phyloP scores from a whole-genome alignment of 345 rosid species.

The Gossypium arboreum region DNA sequence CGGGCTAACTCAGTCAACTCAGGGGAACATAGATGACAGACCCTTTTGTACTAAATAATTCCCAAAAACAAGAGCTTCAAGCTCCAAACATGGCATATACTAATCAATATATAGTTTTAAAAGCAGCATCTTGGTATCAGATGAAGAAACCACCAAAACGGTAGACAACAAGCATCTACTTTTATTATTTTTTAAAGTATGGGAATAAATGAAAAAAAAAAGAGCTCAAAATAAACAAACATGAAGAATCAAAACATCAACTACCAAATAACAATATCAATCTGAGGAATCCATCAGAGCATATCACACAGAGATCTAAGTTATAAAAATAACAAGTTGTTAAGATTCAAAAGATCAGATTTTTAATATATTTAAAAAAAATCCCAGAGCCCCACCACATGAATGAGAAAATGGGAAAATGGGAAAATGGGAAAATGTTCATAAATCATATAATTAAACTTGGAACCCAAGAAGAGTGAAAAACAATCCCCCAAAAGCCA shows the following conservation, averaged over 20 bases:
- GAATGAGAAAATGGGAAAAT: slow-evolving; percentile 10
- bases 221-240: slow-evolving; percentile 2
- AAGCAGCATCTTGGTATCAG: slow-evolving; percentile 87
- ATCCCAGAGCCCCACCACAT: slow-evolving; percentile 25
- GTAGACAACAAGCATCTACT: slow-evolving; percentile 78
- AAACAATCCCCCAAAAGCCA: slow-evolving; percentile 46
- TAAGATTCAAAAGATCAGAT: slow-evolving; percentile 17
- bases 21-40: slow-evolving; percentile 54
- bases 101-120: slow-evolving; percentile 21
- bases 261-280: slow-evolving; percentile 38
- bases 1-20: slow-evolving; percentile 40
- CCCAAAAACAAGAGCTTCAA: slow-evolving; percentile 24
- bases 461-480: slow-evolving; percentile 25
- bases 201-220: slow-evolving; percentile 38
- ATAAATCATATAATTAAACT: slow-evolving; percentile 15
- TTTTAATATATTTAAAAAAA: slow-evolving; percentile 9
- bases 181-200: slow-evolving; percentile 10
- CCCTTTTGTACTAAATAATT: slow-evolving; percentile 39
- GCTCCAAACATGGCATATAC: slow-evolving; percentile 52
- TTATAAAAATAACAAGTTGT: slow-evolving; percentile 14
- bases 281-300: slow-evolving; percentile 42
- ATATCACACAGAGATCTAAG: slow-evolving; percentile 26
- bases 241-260: slow-evolving; percentile 36
- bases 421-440: slow-evolving; percentile 10
- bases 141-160: slow-evolving; percentile 60